Evolutionary conservation across 148 eudicot species (phyloP).

Genomic region (Camellia sinensis): DNA sequence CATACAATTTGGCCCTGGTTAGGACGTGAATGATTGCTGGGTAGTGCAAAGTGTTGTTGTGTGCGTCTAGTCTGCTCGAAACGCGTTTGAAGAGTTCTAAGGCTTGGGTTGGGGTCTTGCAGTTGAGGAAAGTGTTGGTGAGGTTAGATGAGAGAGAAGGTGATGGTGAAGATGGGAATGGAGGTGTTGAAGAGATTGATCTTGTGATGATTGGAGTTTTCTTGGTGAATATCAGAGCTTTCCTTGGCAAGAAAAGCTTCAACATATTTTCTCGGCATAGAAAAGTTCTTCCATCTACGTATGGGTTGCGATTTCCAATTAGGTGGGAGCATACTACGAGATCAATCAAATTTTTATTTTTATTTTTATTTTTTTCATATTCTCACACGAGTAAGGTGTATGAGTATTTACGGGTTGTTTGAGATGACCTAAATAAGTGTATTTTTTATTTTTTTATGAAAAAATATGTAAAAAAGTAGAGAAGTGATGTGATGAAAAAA

Average conservation of each 20-base stretch:
- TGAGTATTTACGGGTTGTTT: too few relatives aligned
- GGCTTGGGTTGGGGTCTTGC: conserved; percentile 51
- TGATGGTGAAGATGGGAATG: conserved; percentile 24
- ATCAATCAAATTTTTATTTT: too few relatives aligned
- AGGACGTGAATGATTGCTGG: conserved; percentile 48
- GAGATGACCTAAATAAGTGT: too few relatives aligned
- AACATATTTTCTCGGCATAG: conserved; percentile 32
- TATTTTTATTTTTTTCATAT: too few relatives aligned
- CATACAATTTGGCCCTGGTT: conserved; percentile 43
- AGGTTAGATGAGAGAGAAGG: conserved; percentile 32
- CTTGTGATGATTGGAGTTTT: conserved; percentile 4
- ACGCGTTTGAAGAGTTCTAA: conserved; percentile 46
- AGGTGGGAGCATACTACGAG: too few relatives aligned
- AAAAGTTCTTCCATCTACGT: too few relatives aligned
- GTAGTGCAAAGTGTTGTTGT: conserved; percentile 45
- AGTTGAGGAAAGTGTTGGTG: conserved; percentile 43
- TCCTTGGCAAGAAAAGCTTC: conserved; percentile 36
- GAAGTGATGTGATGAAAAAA: too few relatives aligned
- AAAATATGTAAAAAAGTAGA: too few relatives aligned
- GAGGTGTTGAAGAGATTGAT: conserved; percentile 6
- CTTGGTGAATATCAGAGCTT: conserved; percentile 12
- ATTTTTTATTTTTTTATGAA: too few relatives aligned
- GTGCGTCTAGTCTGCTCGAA: conserved; percentile 29
- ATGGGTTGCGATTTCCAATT: too few relatives aligned
- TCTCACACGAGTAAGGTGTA: too few relatives aligned